Evolutionary conservation across 495 filamentous ascomycete species (phyloP).

Genomic region (Podospora pseudocomata): DNA sequence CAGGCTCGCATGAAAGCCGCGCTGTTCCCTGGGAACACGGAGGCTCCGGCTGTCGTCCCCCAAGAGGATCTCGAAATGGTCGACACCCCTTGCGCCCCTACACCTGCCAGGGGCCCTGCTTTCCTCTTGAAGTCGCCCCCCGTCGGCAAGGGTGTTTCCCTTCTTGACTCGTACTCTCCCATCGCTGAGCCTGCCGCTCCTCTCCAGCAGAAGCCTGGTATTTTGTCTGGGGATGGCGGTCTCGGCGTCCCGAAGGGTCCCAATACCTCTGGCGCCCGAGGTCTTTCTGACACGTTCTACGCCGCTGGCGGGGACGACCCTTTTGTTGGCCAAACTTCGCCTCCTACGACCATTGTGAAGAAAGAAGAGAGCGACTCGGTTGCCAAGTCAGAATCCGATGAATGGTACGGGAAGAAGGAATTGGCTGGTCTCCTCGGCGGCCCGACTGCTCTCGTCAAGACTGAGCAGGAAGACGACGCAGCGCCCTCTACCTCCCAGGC

Average conservation of each 20-base stretch:
- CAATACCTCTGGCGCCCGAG: slow-evolving; percentile 8
- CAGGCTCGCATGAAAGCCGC: background rate
- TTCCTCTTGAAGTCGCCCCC: background rate
- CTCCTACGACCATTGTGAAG: background rate
- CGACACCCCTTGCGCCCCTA: background rate
- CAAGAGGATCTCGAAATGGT: background rate
- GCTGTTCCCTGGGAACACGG: background rate
- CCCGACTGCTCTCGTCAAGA: background rate
- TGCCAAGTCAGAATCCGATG: slow-evolving; percentile 1
- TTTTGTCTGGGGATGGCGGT: background rate
- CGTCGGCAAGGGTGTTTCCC: background rate
- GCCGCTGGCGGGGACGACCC: slow-evolving; percentile 14
- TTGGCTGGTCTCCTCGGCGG: background rate
- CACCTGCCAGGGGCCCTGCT: background rate
- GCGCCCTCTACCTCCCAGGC: background rate
- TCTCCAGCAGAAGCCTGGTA: background rate
- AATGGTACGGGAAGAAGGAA: slow-evolving; percentile 19
- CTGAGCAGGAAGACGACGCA: background rate
- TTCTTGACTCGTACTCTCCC: background rate
- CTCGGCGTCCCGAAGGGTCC: background rate
- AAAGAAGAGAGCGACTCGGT: slow-evolving; percentile 9
- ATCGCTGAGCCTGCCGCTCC: background rate
- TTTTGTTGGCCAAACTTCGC: background rate
- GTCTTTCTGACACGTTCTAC: slow-evolving; percentile 21
- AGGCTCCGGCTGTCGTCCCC: background rate